These are phyloP conservation scores for Otatea glauca DNA, from an alignment of 176 grass and related monocot species.

Conservation along the genomic window DNA sequence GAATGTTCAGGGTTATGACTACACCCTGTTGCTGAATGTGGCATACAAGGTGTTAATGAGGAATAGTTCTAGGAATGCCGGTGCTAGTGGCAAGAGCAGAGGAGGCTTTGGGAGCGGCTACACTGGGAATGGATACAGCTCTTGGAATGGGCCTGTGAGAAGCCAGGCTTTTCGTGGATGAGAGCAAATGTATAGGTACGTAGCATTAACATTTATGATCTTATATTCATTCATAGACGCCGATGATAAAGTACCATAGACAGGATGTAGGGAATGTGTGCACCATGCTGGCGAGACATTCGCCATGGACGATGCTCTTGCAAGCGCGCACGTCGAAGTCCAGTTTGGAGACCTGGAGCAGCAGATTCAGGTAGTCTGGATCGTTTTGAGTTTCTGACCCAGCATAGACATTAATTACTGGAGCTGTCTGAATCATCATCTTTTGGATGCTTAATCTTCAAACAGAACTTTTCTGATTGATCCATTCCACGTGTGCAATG, in stretches of 20 bases:
- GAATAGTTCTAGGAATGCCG: slow-evolving; percentile 31
- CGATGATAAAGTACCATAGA: not conserved
- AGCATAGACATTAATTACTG: too few relatives aligned
- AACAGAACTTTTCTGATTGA: not conserved
- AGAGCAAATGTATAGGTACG: slow-evolving; percentile 76
- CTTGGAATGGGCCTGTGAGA: slow-evolving; percentile 68
- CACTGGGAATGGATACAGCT: slow-evolving; percentile 60
- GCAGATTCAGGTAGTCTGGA: slow-evolving; percentile 54
- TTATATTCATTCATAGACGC: too few relatives aligned
- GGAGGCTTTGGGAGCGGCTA: slow-evolving; percentile 33
- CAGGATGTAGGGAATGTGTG: slow-evolving; percentile 68
- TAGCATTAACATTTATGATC: not conserved
- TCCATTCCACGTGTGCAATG: not conserved
- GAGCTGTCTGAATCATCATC: slow-evolving; percentile 40
- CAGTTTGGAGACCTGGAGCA: slow-evolving; percentile 60
- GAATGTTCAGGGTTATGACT: slow-evolving; percentile 59
- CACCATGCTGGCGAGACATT: slow-evolving; percentile 61
- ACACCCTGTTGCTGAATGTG: slow-evolving; percentile 63
- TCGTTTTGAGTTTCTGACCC: not conserved
- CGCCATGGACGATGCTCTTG: slow-evolving; percentile 61
- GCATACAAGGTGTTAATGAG: slow-evolving; percentile 57
- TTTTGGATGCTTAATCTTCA: not conserved
- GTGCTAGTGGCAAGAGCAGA: slow-evolving; percentile 31
- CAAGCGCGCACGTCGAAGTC: slow-evolving; percentile 56
- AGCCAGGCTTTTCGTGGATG: slow-evolving; percentile 66